Evolutionary conservation across 352 stramenopile genomes (phyloP).

Genomic region (Pelagophyceae sp.): DNA sequence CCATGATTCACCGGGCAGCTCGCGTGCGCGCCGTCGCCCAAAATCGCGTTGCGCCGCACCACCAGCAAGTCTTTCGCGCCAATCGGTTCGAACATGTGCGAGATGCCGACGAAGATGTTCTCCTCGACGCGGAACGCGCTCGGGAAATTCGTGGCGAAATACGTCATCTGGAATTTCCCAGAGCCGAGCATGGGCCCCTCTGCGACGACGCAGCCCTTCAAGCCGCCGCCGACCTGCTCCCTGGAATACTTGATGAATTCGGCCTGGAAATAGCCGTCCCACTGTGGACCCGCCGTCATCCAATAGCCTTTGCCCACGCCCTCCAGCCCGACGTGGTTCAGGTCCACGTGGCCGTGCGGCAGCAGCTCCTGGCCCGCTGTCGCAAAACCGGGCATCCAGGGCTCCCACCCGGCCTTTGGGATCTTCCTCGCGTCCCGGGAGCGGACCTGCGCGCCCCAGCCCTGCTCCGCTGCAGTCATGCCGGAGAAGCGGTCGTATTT

Average conservation of each 20-base stretch:
- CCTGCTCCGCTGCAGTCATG: background rate
- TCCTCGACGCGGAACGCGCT: background rate
- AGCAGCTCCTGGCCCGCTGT: conserved; percentile 15
- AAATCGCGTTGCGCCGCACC: conserved; percentile 22
- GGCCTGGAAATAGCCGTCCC: conserved; percentile 14
- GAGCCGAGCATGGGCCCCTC: no score
- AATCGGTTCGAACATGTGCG: conserved; percentile 8
- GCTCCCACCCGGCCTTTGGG: conserved; percentile 22
- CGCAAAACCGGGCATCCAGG: conserved; percentile 10
- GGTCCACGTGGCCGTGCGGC: conserved; percentile 6
- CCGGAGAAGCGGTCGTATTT: conserved; percentile 21
- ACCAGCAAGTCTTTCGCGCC: no score
- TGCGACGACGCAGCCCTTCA: no score
- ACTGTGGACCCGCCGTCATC: background rate
- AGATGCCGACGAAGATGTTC: conserved; percentile 24
- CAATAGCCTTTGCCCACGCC: conserved; percentile 12
- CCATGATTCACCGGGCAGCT: conserved; percentile 13
- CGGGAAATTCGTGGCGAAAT: no score
- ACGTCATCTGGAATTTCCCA: no score
- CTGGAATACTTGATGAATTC: no score
- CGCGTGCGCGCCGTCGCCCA: conserved; percentile 16
- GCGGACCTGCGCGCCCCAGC: conserved; percentile 21
- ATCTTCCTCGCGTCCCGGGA: background rate
- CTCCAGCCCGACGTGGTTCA: conserved; percentile 20
- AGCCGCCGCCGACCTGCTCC: no score